A percentile compares a stretch with the other conserved stretches of the same genome.
Evolutionary conservation across 2,329 filamentous ascomycete genomes (phyloP).

Genomic region (Colletotrichum somersetense): DNA sequence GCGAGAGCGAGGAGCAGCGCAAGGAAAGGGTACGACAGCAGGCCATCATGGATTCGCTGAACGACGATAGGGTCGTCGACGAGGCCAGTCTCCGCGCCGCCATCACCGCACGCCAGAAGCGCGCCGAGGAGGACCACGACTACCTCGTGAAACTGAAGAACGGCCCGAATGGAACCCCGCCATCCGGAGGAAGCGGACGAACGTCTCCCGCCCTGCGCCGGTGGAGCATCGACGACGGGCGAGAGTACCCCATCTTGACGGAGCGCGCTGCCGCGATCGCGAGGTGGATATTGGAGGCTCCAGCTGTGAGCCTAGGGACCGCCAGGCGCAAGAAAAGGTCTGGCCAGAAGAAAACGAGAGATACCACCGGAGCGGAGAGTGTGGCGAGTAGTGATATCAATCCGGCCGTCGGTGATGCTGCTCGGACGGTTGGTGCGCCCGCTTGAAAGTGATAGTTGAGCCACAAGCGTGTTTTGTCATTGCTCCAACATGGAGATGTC

Average conservation of each 20-base stretch:
- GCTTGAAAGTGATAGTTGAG: slow-evolving; percentile 5
- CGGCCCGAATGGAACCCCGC: slow-evolving; percentile 44
- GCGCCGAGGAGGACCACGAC: slow-evolving; percentile 67
- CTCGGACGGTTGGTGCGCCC: slow-evolving; percentile 16
- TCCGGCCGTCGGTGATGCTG: slow-evolving; percentile 11
- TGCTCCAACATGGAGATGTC: not conserved
- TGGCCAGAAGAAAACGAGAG: slow-evolving; percentile 20
- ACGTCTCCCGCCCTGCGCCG: slow-evolving; percentile 56
- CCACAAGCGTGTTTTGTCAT: not conserved
- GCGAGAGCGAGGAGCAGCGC: slow-evolving; percentile 64
- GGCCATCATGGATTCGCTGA: slow-evolving; percentile 75
- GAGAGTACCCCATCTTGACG: slow-evolving; percentile 77
- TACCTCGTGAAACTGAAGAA: slow-evolving; percentile 30
- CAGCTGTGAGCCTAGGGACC: slow-evolving; percentile 53
- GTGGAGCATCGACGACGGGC: slow-evolving; percentile 74
- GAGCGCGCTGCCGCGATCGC: slow-evolving; percentile 77
- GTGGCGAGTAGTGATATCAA: not conserved
- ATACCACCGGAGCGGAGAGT: not conserved
- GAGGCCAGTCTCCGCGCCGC: slow-evolving; percentile 75
- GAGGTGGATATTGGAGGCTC: slow-evolving; percentile 76
- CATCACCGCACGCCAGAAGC: slow-evolving; percentile 70
- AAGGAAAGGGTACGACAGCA: slow-evolving; percentile 72
- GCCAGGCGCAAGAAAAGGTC: slow-evolving; percentile 54
- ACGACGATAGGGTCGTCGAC: slow-evolving; percentile 76
- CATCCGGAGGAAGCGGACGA: slow-evolving; percentile 16